Evolutionary conservation across 208 protist species (phyloP).

Genomic region (Leishmania tropica): DNA sequence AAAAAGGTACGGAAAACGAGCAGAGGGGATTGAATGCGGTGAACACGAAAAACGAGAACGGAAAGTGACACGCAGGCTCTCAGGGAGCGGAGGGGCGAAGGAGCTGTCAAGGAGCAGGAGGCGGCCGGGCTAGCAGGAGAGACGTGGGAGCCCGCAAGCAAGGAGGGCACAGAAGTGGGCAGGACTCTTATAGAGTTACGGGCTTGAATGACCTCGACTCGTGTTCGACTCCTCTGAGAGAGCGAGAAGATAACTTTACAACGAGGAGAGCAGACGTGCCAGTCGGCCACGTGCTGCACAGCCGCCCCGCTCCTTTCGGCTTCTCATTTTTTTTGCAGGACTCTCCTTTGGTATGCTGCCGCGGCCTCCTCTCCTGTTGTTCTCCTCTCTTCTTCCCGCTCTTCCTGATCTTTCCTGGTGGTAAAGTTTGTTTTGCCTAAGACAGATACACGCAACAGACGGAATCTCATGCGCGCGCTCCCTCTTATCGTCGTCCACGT

Average conservation of each 20-base stretch:
- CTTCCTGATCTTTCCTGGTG: background rate
- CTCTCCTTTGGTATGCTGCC: background rate
- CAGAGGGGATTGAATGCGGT: background rate
- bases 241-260: background rate
- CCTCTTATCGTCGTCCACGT: background rate
- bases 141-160: background rate
- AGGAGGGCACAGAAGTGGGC: background rate
- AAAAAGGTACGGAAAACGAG: background rate
- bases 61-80: background rate
- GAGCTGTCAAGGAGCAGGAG: background rate
- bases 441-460: background rate
- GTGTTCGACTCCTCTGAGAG: background rate
- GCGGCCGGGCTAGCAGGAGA: background rate
- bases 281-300: background rate
- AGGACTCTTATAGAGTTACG: no score
- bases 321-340: background rate
- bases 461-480: background rate
- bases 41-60: background rate
- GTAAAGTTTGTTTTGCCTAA: background rate
- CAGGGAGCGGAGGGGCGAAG: background rate
- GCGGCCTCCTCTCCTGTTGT: background rate
- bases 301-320: background rate
- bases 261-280: background rate
- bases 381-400: background rate
- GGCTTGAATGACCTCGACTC: background rate